Evolutionary conservation across 768 basidiomycete genomes (phyloP).

Genomic region (Amanita thiersii): DNA sequence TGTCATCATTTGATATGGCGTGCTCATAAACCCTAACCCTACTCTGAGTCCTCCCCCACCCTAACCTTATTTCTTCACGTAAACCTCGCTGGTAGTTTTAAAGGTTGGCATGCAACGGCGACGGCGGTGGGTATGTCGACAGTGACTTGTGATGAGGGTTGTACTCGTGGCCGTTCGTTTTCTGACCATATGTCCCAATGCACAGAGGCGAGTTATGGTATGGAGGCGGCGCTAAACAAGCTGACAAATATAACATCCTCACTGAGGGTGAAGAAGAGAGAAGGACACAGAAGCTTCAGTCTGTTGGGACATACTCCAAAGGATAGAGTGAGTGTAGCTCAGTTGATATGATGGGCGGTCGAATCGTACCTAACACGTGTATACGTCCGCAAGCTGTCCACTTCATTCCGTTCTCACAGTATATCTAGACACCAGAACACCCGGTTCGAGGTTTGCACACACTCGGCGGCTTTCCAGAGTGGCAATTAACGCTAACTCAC

Average conservation of each 20-base stretch:
- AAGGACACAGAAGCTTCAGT: conserved; percentile 18
- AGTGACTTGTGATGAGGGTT: neutral
- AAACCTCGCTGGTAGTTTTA: too few relatives aligned
- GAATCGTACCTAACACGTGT: conserved; percentile 44
- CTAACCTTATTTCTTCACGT: neutral
- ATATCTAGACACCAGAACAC: conserved; percentile 19
- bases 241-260: neutral
- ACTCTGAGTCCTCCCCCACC: neutral
- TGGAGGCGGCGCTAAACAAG: neutral
- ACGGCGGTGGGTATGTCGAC: neutral
- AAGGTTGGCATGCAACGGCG: neutral
- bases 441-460: conserved; percentile 19
- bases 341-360: neutral
- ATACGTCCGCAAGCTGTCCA: conserved; percentile 26
- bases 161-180: neutral
- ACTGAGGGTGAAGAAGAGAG: neutral
- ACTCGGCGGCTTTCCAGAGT: conserved; percentile 5
- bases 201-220: neutral
- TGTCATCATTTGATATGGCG: too few relatives aligned
- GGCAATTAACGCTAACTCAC: conserved; percentile 6
- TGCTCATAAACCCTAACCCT: conserved; percentile 5
- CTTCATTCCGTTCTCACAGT: conserved; percentile 33
- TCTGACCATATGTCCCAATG: neutral
- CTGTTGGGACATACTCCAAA: conserved; percentile 21
- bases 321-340: conserved; percentile 14